Evolutionary conservation across 495 filamentous ascomycete species (phyloP).

Genomic region (Hypoxylon fuscum): DNA sequence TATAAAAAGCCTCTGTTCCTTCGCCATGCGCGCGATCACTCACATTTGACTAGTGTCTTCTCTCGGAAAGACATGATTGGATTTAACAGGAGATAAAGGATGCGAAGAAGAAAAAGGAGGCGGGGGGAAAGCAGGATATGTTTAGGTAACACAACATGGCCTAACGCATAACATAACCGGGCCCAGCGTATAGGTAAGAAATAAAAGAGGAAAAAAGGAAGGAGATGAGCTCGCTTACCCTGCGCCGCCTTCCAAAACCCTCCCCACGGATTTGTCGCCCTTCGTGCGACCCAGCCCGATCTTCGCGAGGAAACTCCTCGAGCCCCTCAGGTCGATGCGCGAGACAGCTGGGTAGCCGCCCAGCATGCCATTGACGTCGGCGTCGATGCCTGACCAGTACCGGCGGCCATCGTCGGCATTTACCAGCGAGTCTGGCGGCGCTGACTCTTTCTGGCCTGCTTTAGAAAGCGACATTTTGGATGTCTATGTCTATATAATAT

Average conservation of each 20-base stretch:
- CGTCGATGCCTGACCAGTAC: conserved; percentile 82
- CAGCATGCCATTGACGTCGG: conserved; percentile 82
- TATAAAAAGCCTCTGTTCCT: not conserved
- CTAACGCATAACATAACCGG: not conserved
- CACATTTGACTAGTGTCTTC: no score
- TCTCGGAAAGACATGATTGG: no score
- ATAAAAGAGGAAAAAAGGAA: not conserved
- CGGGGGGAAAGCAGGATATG: no score
- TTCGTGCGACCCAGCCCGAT: conserved; percentile 62
- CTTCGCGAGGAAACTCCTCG: conserved; percentile 79
- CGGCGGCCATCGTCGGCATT: conserved; percentile 59
- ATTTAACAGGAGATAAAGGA: no score
- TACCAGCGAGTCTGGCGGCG: conserved; percentile 58
- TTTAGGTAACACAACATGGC: not conserved
- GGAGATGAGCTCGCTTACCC: conserved; percentile 49
- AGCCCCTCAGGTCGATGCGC: conserved; percentile 79
- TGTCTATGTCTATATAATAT: not conserved
- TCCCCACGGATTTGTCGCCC: conserved; percentile 38
- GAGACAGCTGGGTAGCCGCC: conserved; percentile 80
- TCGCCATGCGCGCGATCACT: not conserved
- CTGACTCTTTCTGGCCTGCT: not conserved
- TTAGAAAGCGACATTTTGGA: conserved; percentile 15
- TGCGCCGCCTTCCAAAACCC: conserved; percentile 63
- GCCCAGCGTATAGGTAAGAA: not conserved
- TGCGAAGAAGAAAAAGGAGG: no score